phyloP scores from a whole-genome alignment of 2,329 filamentous ascomycete species.

The Fusarium nematophilum region DNA sequence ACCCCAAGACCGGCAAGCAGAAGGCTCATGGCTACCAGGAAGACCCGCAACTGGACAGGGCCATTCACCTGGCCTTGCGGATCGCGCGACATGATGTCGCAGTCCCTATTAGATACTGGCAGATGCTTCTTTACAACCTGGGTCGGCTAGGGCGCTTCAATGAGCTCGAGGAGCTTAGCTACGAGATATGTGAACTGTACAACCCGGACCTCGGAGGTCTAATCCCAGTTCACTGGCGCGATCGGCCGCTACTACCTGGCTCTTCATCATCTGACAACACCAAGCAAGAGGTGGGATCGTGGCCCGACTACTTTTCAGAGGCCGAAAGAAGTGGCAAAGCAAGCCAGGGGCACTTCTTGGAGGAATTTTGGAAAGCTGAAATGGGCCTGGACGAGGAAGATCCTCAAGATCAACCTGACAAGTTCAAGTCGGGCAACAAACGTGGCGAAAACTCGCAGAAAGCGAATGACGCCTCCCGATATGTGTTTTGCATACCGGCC shows the following conservation, averaged over 20 bases:
- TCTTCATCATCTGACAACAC: neutral
- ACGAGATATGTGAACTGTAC: constrained; percentile 57
- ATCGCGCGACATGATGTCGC: constrained; percentile 48
- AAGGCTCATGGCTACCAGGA: constrained; percentile 14
- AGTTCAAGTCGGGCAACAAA: neutral
- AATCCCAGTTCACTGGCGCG: constrained; percentile 57
- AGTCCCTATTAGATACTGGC: constrained; percentile 55
- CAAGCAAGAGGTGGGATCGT: constrained; percentile 1
- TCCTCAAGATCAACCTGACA: neutral
- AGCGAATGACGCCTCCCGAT: neutral
- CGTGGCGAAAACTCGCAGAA: constrained; percentile 1
- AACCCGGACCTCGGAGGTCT: constrained; percentile 45
- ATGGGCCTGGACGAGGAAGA: constrained; percentile 27
- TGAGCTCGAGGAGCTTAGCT: constrained; percentile 57
- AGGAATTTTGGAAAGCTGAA: constrained; percentile 40
- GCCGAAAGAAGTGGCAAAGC: constrained; percentile 17
- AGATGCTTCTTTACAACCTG: constrained; percentile 56
- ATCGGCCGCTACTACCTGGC: constrained; percentile 50
- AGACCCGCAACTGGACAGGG: constrained; percentile 45
- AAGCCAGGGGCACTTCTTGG: constrained; percentile 25
- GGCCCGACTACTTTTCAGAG: constrained; percentile 16
- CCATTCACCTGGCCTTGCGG: constrained; percentile 45
- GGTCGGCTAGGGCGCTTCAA: constrained; percentile 56
- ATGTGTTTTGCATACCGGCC: constrained; percentile 44
- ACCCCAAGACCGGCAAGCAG: constrained; percentile 38